Conservation (phyloP, 805 yeast genomes). For the Dipodascopsis uninucleata region DNA sequence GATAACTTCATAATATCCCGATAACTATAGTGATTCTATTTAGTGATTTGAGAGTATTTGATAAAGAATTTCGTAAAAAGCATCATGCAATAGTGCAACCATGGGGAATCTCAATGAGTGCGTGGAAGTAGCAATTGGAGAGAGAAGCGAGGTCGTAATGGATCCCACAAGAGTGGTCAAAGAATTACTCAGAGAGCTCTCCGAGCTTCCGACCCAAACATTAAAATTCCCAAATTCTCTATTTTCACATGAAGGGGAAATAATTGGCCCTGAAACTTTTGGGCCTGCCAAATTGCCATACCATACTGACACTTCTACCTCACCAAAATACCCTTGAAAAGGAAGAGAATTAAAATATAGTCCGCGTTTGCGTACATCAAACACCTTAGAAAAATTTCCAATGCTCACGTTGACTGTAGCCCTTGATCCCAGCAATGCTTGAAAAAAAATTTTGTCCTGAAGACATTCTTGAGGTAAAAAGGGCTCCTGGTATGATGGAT, state of each 20-base stretch:
- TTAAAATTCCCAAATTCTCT: background rate
- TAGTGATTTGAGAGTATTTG: too few relatives aligned
- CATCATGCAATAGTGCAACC: too few relatives aligned
- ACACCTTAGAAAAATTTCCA: background rate
- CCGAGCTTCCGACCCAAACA: slow-evolving; percentile 2
- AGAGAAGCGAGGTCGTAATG: too few relatives aligned
- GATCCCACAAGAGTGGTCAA: too few relatives aligned
- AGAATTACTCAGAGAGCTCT: too few relatives aligned
- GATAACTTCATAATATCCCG: too few relatives aligned
- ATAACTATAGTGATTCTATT: too few relatives aligned
- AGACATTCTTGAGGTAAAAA: background rate
- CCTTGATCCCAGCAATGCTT: background rate
- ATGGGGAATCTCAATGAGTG: too few relatives aligned
- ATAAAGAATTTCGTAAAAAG: too few relatives aligned
- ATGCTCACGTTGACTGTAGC: background rate
- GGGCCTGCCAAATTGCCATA: background rate
- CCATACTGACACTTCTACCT: slow-evolving; percentile 1
- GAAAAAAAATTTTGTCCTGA: background rate
- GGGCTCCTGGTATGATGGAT: background rate
- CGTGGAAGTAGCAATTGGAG: too few relatives aligned
- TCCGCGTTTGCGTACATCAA: background rate
- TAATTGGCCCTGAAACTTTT: background rate
- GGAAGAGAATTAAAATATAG: background rate
- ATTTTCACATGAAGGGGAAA: background rate
- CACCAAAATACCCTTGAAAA: background rate